Evolutionary conservation across 2,329 filamentous ascomycete genomes (phyloP), one percentile per base, ranked within the genome.

Genomic region (Fusarium mundagurra): DNA sequence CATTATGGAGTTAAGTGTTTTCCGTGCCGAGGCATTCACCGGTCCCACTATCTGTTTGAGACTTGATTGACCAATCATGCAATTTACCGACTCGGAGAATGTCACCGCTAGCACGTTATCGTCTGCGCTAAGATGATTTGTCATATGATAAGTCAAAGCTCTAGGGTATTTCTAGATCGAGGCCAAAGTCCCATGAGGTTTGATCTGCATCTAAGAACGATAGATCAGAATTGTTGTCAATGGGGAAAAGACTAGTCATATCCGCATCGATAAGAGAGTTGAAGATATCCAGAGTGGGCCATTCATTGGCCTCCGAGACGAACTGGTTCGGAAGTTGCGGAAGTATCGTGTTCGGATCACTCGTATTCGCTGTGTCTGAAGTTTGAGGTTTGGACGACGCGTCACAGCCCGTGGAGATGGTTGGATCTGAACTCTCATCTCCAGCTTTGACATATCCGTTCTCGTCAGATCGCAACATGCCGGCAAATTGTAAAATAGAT

Each of bases 21-120:
- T 36, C 50, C 51, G 51, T 51, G 48, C 55, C 59, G 66, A 69
- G 66, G 66, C 31, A 69, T 61, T 73, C 57, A 11, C 69, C 66
- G 69, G 66, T 71, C 51, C 64, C 55, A 51, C 51, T 24, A 13
- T 6, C 16, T 14, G 29, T 22, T 11, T 5, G 22, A 1, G 6
- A 4, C 16, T 11, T 4, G 1, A 1, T 22, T 5, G 9, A n/a
- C 72, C 72, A 71, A 75, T 75, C 8, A 36, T 2, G 4, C 4
- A 1, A 14, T 61, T 73, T 62, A 10, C 69, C 65, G 69, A 47
- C 9, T 24, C 69, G 65, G 62, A 29, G 33, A 50, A 64, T 33
- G 18, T 20, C 20, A 29, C 22, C 59, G 31, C 36, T 33, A 44
- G 31, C 31, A 57, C 31, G 6, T 36, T 9, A 18, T 16, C 13